phyloP scores from a whole-genome alignment of 2,329 filamentous ascomycete species.

The Aspergillus hiratsukae region DNA sequence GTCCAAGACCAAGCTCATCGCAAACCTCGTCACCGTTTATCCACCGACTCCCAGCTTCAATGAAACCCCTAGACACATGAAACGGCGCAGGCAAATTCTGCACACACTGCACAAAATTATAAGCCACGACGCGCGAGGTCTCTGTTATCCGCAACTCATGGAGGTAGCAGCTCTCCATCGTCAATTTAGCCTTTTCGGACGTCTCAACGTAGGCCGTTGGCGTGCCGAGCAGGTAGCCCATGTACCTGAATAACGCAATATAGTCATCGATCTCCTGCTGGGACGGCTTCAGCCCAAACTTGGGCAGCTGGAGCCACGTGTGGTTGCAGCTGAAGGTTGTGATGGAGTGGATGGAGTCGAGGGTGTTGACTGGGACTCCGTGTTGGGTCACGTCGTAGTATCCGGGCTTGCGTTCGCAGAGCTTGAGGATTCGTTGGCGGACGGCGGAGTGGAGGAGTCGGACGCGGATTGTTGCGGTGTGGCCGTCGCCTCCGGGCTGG shows the following conservation, averaged over 20 bases:
- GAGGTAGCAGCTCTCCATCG: slow-evolving; percentile 51
- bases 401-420: slow-evolving; percentile 49
- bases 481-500: slow-evolving; percentile 62
- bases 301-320: slow-evolving; percentile 62
- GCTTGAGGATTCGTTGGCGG: slow-evolving; percentile 57
- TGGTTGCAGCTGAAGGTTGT: slow-evolving; percentile 62
- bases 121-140: slow-evolving; percentile 32
- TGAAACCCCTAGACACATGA: slow-evolving; percentile 32
- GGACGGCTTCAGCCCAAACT: slow-evolving; percentile 63
- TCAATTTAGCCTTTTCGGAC: slow-evolving; percentile 49
- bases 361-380: slow-evolving; percentile 67
- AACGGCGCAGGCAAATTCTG: slow-evolving; percentile 32
- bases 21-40: slow-evolving; percentile 39
- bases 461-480: slow-evolving; percentile 59
- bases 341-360: slow-evolving; percentile 68
- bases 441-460: slow-evolving; percentile 64
- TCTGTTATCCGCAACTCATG: slow-evolving; percentile 33
- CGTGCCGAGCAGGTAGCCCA: slow-evolving; percentile 64
- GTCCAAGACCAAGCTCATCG: slow-evolving; percentile 31
- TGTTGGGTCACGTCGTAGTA: slow-evolving; percentile 57
- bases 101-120: slow-evolving; percentile 40
- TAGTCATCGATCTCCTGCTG: slow-evolving; percentile 61
- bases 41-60: slow-evolving; percentile 36
- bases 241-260: slow-evolving; percentile 67
- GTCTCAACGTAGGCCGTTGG: slow-evolving; percentile 58